Conservation (phyloP, 2,329 filamentous ascomycete genomes). For the Lojkania enalia region DNA sequence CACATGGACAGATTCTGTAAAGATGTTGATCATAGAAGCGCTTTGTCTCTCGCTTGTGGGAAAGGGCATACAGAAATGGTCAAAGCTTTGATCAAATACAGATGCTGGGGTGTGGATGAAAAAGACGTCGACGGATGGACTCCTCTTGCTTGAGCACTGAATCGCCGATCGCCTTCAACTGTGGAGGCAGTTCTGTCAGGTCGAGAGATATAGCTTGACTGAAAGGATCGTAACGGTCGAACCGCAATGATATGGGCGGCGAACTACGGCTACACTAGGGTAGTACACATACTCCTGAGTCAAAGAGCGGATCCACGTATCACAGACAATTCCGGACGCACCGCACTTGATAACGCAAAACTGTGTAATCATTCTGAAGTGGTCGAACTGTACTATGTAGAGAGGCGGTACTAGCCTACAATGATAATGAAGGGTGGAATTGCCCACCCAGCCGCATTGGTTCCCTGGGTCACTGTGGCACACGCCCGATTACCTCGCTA, state of each 20-base stretch:
- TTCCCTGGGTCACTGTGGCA: too few species aligned
- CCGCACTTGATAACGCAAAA: slow-evolving; percentile 1
- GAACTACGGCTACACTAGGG: slow-evolving; percentile 34
- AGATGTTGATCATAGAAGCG: slow-evolving; percentile 36
- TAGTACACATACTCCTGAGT: background rate
- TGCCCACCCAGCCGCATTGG: too few species aligned
- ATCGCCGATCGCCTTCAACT: slow-evolving; percentile 25
- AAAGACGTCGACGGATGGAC: slow-evolving; percentile 43
- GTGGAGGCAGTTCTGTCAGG: slow-evolving; percentile 37
- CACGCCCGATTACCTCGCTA: too few species aligned
- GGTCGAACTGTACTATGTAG: too few species aligned
- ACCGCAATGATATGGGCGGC: slow-evolving; percentile 43
- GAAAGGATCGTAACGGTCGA: slow-evolving; percentile 29
- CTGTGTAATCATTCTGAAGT: too few species aligned
- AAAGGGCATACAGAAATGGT: slow-evolving; percentile 28
- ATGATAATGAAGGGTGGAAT: too few species aligned
- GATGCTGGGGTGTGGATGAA: slow-evolving; percentile 35
- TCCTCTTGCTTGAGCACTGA: slow-evolving; percentile 43
- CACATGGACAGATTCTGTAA: slow-evolving; percentile 29
- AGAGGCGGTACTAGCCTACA: too few species aligned
- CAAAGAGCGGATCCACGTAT: slow-evolving; percentile 1
- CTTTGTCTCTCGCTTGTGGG: slow-evolving; percentile 39
- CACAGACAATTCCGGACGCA: background rate
- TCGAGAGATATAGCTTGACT: slow-evolving; percentile 36
- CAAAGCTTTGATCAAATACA: slow-evolving; percentile 30